Evolutionary conservation across 2,329 filamentous ascomycete genomes (phyloP).

Genomic region (Trichoderma brevicompactum): DNA sequence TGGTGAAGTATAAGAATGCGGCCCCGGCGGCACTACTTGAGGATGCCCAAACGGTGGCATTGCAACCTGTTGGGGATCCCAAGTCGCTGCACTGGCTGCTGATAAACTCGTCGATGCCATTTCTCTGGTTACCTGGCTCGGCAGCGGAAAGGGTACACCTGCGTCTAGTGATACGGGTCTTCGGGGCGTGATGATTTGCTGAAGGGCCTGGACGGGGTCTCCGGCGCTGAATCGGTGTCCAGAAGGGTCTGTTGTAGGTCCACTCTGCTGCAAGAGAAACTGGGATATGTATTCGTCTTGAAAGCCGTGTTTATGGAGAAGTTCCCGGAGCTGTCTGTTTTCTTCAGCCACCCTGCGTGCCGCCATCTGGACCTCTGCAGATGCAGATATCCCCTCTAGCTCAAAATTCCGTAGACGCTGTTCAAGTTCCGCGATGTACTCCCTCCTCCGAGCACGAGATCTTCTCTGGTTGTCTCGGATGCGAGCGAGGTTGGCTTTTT

Average conservation of each 20-base stretch:
- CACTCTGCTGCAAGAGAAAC: conserved; percentile 40
- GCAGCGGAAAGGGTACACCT: conserved; percentile 36
- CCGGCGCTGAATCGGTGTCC: conserved; percentile 31
- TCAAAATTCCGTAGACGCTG: conserved; percentile 64
- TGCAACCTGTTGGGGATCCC: conserved; percentile 40
- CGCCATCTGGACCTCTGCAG: conserved; percentile 71
- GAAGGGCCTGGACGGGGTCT: conserved; percentile 43
- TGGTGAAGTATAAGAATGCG: conserved; percentile 24
- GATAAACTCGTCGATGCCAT: conserved; percentile 42
- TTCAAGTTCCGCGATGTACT: conserved; percentile 73
- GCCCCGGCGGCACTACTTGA: conserved; percentile 8
- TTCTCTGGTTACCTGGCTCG: conserved; percentile 42
- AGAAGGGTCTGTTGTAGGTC: conserved; percentile 29
- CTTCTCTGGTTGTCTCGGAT: conserved; percentile 78
- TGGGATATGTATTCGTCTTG: conserved; percentile 58
- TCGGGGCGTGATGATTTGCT: conserved; percentile 46
- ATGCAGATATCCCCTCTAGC: conserved; percentile 67
- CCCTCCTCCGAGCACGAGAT: conserved; percentile 73
- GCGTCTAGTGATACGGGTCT: conserved; percentile 40
- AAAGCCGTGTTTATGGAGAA: conserved; percentile 63
- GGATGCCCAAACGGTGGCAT: conserved; percentile 39
- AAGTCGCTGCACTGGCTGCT: conserved; percentile 41
- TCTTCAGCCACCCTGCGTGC: conserved; percentile 71
- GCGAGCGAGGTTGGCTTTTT: conserved; percentile 53
- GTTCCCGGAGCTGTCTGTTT: conserved; percentile 64